Evolutionary conservation across 441 rosid genomes (phyloP), one percentile per base, ranked within the genome.

Genomic region (Daphne laureola): DNA sequence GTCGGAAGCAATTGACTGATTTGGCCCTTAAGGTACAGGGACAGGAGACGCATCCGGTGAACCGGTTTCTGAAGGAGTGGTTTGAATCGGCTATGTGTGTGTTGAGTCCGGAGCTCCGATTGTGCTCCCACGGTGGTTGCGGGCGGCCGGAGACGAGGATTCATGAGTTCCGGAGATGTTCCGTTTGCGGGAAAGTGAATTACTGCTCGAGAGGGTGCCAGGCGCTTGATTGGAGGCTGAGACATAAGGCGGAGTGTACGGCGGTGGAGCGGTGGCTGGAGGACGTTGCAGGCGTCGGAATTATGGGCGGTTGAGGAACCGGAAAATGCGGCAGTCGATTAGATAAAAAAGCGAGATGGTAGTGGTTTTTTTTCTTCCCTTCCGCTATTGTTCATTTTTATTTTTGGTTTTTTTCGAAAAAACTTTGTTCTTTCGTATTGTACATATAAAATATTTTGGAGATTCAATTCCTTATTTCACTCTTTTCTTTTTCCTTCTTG

Each of bases 201-300:
- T 91, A 91, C 43, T 91, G 96, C 50, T 91, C 98, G 0, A 73
- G 96, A 14, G 98, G 81, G 0, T 91, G 96, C 35, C 98, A 88
- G 51, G 96, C 96, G 46, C 71, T 78, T 15, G 98, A 91, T 63
- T 91, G 98, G 98, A 87, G 78, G 73, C 17, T 70, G 15, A 79
- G 78, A 23, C 98, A 91, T 63, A 83, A 82, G 79, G 55, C 46
- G 49, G 91, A 83, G 43, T 88, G 98, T 57, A 61, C 48, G 3
- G 74, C 90, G 16, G 53, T 74, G 46, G 80, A 66, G 69, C 59
- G 69, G 45, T 80, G 72, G 85, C 62, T 41, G 1, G 68, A 43
- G 4, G 78, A 31, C 4, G 63, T 13, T 5, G 58, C 53, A 0
- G 54, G 54, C 16, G 72, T 18, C 9, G 38, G 8, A 4, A 31